phyloP scores from a whole-genome alignment of 352 stramenopile species.

The Phytophthora idaei region DNA sequence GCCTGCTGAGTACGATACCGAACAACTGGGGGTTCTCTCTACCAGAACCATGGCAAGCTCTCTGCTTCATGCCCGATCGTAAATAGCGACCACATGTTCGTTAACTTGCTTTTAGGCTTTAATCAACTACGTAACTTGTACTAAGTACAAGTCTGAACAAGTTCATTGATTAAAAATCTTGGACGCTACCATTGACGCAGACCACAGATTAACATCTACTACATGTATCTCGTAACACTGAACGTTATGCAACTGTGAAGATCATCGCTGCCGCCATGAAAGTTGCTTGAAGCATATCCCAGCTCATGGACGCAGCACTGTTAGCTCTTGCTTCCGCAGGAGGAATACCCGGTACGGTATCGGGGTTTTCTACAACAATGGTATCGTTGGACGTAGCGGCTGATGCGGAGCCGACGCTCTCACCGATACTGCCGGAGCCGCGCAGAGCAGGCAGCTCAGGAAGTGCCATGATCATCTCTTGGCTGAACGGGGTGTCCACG shows the following conservation, averaged over 20 bases:
- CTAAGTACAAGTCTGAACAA: too few relatives aligned
- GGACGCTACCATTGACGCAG: not conserved
- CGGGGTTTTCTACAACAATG: not conserved
- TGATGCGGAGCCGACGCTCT: slow-evolving; percentile 5
- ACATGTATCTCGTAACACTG: not conserved
- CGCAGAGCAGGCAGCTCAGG: slow-evolving; percentile 15
- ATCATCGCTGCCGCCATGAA: not conserved
- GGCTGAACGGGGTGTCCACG: slow-evolving; percentile 28
- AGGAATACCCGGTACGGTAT: slow-evolving; percentile 12
- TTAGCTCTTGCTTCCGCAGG: slow-evolving; percentile 10
- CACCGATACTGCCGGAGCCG: slow-evolving; percentile 2
- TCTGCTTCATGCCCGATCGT: not conserved
- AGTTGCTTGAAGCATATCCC: not conserved
- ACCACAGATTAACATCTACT: not conserved
- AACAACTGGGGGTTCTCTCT: slow-evolving; percentile 19
- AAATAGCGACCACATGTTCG: too few relatives aligned
- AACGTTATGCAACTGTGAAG: not conserved
- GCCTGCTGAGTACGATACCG: not conserved
- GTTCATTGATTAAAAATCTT: too few relatives aligned
- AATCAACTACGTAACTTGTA: too few relatives aligned
- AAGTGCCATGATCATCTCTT: slow-evolving; percentile 23
- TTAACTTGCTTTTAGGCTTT: too few relatives aligned
- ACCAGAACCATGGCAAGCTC: not conserved
- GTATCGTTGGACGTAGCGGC: slow-evolving; percentile 9
- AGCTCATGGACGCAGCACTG: not conserved